phyloP scores from a whole-genome alignment of 768 basidiomycete species.

The Gloeophyllum trabeum region DNA sequence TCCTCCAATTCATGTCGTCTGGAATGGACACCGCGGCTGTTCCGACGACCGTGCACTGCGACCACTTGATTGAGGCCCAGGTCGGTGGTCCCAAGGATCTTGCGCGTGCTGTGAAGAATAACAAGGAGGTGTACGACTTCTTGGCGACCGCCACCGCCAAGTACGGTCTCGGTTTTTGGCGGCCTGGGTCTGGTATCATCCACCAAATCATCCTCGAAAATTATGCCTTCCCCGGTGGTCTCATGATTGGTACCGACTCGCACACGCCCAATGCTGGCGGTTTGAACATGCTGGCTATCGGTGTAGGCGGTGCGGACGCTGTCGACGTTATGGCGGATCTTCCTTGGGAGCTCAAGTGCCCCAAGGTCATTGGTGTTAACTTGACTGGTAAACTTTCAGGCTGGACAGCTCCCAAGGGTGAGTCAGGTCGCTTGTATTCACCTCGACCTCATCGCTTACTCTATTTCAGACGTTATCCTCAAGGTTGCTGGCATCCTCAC shows the following conservation, averaged over 20 bases:
- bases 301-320: slow-evolving; percentile 98
- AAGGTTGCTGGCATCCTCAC: slow-evolving; percentile 98
- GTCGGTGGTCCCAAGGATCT: slow-evolving; percentile 90
- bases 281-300: slow-evolving; percentile 98
- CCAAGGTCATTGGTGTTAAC: slow-evolving; percentile 97
- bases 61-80: slow-evolving; percentile 98
- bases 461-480: slow-evolving; percentile 78
- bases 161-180: slow-evolving; percentile 99
- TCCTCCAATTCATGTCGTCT: slow-evolving; percentile 99
- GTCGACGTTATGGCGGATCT: slow-evolving; percentile 98
- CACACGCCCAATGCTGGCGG: slow-evolving; percentile 99
- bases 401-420: slow-evolving; percentile 97
- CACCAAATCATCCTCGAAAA: slow-evolving; percentile 99
- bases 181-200: slow-evolving; percentile 97
- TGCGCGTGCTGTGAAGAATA: slow-evolving; percentile 81
- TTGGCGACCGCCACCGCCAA: slow-evolving; percentile 94
- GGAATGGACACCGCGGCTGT: slow-evolving; percentile 97
- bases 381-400: slow-evolving; percentile 90
- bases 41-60: slow-evolving; percentile 97
- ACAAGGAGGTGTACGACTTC: slow-evolving; percentile 99
- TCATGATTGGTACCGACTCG: slow-evolving; percentile 99
- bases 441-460: slow-evolving; percentile 4
- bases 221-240: slow-evolving; percentile 97
- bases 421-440: slow-evolving; percentile 7
- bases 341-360: slow-evolving; percentile 99